A percentile compares a stretch with the other conserved stretches of the same genome.
Conservation (phyloP, 176 grass and related monocot species). For the Dactylis glomerata region DNA sequence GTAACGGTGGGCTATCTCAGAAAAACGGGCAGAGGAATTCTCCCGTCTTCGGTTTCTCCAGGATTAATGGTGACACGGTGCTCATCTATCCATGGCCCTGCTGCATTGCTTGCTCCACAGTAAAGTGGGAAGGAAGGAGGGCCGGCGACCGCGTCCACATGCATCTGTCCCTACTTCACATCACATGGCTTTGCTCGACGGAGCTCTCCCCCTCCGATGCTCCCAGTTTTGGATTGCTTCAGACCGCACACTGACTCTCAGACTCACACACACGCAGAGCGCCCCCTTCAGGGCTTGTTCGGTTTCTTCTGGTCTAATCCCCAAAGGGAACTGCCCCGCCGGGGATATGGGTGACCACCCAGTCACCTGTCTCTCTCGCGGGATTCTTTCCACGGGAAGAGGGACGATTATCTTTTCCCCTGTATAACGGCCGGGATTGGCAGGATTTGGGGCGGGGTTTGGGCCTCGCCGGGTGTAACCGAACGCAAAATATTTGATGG, state of each 20-base stretch:
- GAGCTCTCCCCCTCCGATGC: not conserved
- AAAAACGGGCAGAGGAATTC: not conserved
- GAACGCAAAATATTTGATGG: too few relatives aligned
- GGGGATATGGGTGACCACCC: too few relatives aligned
- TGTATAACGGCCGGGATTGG: too few relatives aligned
- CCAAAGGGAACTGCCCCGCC: too few relatives aligned
- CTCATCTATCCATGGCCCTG: constrained; percentile 26
- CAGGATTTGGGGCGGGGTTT: too few relatives aligned
- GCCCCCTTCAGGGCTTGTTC: too few relatives aligned
- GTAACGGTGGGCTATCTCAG: too few relatives aligned
- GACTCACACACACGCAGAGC: not conserved
- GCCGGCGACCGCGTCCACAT: constrained; percentile 27
- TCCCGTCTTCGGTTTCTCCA: constrained; percentile 20
- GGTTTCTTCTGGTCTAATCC: too few relatives aligned
- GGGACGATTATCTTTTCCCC: too few relatives aligned
- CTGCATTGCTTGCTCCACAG: constrained; percentile 17
- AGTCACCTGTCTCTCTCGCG: too few relatives aligned
- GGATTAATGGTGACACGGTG: not conserved
- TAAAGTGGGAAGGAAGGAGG: not conserved
- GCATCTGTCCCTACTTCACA: constrained; percentile 32
- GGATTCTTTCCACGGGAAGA: too few relatives aligned
- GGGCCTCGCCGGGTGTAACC: too few relatives aligned
- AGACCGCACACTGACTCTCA: not conserved
- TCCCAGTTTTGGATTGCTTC: not conserved
- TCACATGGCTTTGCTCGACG: constrained; percentile 33